phyloP scores from a whole-genome alignment of 805 yeast species.

The Metschnikowia santaceciliae region DNA sequence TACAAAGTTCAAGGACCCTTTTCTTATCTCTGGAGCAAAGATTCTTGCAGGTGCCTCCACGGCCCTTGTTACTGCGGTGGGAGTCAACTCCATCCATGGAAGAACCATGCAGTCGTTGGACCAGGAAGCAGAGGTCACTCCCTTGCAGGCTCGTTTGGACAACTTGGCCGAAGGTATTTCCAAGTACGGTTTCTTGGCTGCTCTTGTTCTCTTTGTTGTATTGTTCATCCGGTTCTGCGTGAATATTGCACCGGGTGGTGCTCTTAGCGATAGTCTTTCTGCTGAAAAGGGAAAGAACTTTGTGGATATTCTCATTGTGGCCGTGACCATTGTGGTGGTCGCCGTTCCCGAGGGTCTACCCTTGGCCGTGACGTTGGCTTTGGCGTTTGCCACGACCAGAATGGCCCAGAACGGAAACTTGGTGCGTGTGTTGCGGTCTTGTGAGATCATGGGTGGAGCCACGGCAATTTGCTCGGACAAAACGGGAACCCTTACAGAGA shows the following conservation, averaged over 20 bases:
- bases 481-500: conserved; percentile 95
- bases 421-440: conserved; percentile 88
- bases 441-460: conserved; percentile 99
- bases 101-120: conserved; percentile 79
- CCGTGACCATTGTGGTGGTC: conserved; percentile 90
- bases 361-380: conserved; percentile 90
- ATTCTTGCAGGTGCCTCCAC: conserved; percentile 81
- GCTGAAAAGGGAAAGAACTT: conserved; percentile 82
- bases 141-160: conserved; percentile 78
- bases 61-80: conserved; percentile 87
- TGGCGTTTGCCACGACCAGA: conserved; percentile 97
- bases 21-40: conserved; percentile 88
- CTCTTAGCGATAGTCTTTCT: conserved; percentile 42
- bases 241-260: conserved; percentile 51
- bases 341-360: conserved; percentile 99
- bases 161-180: conserved; percentile 89
- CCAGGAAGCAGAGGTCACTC: conserved; percentile 79
- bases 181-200: conserved; percentile 87
- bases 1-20: conserved; percentile 61
- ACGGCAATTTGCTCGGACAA: conserved; percentile 94
- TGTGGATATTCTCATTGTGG: conserved; percentile 80
- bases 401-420: conserved; percentile 96
- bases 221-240: conserved; percentile 72
- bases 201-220: conserved; percentile 73
- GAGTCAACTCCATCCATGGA: conserved; percentile 85